phyloP scores from a whole-genome alignment of 2,329 filamentous ascomycete species.

The Aspergillus uvarum region DNA sequence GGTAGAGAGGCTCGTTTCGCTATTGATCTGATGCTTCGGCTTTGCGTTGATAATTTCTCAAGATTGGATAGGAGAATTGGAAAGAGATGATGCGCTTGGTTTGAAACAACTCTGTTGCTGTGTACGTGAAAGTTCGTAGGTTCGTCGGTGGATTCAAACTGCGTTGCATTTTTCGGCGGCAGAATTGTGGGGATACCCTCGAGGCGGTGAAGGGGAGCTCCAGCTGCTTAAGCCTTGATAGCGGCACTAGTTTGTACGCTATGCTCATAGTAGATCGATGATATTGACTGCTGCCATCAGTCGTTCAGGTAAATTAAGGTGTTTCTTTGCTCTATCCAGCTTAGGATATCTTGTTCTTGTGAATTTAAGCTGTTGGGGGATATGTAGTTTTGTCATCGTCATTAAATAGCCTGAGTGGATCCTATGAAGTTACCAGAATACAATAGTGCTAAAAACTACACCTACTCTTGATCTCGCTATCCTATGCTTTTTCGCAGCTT shows the following conservation, averaged over 20 bases:
- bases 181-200: neutral
- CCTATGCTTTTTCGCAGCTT: neutral
- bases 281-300: neutral
- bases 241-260: too few species aligned
- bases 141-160: neutral
- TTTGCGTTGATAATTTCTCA: neutral
- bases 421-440: neutral
- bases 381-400: too few species aligned
- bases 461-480: neutral
- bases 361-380: too few species aligned
- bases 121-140: neutral
- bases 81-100: neutral
- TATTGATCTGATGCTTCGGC: neutral
- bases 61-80: neutral
- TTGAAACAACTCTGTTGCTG: neutral
- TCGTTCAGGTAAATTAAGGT: too few species aligned
- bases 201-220: neutral
- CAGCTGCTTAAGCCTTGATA: neutral
- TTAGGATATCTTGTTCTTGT: too few species aligned
- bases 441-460: neutral
- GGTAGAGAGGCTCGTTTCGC: neutral
- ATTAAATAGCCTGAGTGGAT: too few species aligned
- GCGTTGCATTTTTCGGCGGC: conserved; percentile 6
- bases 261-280: too few species aligned
- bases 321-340: too few species aligned